Evolutionary conservation across 176 grass and related monocot species (phyloP).

Genomic region (Musa acuminata): DNA sequence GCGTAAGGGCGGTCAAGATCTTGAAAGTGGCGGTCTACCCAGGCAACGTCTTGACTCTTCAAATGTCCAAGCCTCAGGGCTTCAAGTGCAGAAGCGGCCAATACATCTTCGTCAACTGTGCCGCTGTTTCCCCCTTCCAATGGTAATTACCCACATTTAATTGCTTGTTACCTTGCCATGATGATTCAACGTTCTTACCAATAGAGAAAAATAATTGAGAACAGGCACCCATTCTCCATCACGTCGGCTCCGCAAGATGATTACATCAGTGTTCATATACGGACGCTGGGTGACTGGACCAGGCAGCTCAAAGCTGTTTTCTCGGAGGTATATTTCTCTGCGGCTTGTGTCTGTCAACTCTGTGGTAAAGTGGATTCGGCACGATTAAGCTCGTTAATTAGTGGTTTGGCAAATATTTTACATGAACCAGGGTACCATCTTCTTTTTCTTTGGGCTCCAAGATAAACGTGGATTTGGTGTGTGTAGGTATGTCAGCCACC

Average conservation of each 20-base stretch:
- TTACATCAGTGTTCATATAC: slow-evolving; percentile 92
- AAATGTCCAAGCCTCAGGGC: slow-evolving; percentile 83
- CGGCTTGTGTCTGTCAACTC: neutral
- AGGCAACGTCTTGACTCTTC: slow-evolving; percentile 74
- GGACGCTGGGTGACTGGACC: slow-evolving; percentile 94
- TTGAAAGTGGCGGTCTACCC: slow-evolving; percentile 87
- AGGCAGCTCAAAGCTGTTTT: slow-evolving; percentile 71
- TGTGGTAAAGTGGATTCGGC: neutral
- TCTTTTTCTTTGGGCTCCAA: slow-evolving; percentile 15
- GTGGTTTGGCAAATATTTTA: no score
- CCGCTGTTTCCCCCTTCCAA: slow-evolving; percentile 78
- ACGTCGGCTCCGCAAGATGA: slow-evolving; percentile 84
- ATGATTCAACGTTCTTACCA: no score
- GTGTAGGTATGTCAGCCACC: slow-evolving; percentile 54
- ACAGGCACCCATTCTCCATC: slow-evolving; percentile 94
- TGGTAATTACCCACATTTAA: slow-evolving; percentile 33
- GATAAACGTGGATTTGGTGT: no score
- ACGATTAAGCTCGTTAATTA: no score
- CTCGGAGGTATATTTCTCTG: slow-evolving; percentile 50
- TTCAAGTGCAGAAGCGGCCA: slow-evolving; percentile 83
- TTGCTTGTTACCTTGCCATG: no score
- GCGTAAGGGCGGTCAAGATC: slow-evolving; percentile 59
- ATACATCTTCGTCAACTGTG: slow-evolving; percentile 81
- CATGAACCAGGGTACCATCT: neutral
- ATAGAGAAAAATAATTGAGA: no score